phyloP scores from a whole-genome alignment of 2,329 filamentous ascomycete genomes.

The Calonectria leucothoes region DNA sequence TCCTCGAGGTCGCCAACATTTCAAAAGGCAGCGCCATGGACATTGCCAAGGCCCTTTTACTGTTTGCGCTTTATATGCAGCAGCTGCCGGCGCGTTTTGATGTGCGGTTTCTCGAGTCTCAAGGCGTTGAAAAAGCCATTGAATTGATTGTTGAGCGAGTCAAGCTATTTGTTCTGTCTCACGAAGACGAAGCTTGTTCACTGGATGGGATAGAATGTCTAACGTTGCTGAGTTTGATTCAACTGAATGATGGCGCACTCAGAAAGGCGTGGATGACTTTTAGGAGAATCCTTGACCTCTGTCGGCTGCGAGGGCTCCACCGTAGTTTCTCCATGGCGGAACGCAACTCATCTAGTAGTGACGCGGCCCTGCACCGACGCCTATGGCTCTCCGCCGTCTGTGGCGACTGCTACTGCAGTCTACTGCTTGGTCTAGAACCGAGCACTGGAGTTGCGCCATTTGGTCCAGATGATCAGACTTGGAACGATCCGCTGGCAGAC shows the following conservation, averaged over 20 bases:
- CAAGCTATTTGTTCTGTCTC: conserved; percentile 13
- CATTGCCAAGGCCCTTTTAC: conserved; percentile 22
- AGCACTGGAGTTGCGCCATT: conserved; percentile 14
- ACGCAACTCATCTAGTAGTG: conserved; percentile 6
- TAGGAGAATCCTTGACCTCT: conserved; percentile 22
- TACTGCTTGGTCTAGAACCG: conserved; percentile 27
- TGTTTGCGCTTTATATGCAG: conserved; percentile 28
- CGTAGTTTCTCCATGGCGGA: conserved; percentile 20
- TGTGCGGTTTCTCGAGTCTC: conserved; percentile 3
- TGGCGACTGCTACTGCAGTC: conserved; percentile 28
- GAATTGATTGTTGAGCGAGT: conserved; percentile 18
- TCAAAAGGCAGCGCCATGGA: conserved; percentile 20
- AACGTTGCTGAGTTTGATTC: conserved; percentile 14
- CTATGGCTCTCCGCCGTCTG: conserved; percentile 25
- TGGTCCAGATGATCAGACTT: conserved; percentile 18
- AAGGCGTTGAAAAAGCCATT: conserved; percentile 14
- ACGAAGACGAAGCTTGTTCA: conserved; percentile 20
- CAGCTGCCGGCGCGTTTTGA: conserved; percentile 22
- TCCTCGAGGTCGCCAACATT: conserved; percentile 16
- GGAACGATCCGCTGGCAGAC: conserved; percentile 19
- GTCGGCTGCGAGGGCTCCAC: conserved; percentile 19
- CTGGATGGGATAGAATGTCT: conserved; percentile 25
- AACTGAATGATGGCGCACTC: conserved; percentile 22
- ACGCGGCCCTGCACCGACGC: conserved; percentile 15
- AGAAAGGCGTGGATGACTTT: conserved; percentile 24